Percentiles rank a stretch among this genome's conserved stretches.
These are phyloP conservation scores for Setaria viridis DNA, from an alignment of 202 grass and related monocot species.

Conservation along the genomic window DNA sequence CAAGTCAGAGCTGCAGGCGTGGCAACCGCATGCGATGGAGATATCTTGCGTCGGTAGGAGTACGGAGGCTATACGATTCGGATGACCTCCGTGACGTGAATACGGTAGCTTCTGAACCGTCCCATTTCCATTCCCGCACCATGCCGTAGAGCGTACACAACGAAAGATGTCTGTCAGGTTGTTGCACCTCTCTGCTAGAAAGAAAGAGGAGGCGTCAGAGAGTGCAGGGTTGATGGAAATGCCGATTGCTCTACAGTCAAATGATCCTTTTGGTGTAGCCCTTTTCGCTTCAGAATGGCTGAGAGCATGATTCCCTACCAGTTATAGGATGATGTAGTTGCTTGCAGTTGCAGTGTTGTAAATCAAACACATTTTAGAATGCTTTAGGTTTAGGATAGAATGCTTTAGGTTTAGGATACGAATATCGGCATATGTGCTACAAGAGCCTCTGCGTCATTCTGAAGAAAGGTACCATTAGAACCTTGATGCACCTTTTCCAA, in stretches of 20 bases:
- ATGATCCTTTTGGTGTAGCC: neutral
- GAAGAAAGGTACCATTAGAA: neutral
- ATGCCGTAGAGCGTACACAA: slow-evolving; percentile 15
- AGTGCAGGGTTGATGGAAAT: neutral
- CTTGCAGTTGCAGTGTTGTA: neutral
- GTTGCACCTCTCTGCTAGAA: neutral
- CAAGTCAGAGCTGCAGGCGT: neutral
- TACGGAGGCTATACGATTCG: neutral
- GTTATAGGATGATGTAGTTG: neutral
- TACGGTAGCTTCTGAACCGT: neutral
- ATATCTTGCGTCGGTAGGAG: slow-evolving; percentile 1
- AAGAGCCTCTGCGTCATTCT: neutral
- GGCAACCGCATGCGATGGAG: neutral
- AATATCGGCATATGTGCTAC: neutral
- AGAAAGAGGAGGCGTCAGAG: neutral
- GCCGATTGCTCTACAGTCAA: neutral
- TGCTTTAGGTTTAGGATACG: neutral
- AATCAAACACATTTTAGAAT: neutral
- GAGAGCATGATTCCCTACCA: neutral
- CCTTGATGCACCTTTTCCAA: no score
- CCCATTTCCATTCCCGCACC: neutral
- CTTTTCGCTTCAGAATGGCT: neutral
- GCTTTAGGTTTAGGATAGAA: neutral
- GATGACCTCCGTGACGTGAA: neutral
- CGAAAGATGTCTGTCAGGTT: neutral